Conservation (phyloP, 2,329 filamentous ascomycete species). For the Teratosphaeria zuluensis region DNA sequence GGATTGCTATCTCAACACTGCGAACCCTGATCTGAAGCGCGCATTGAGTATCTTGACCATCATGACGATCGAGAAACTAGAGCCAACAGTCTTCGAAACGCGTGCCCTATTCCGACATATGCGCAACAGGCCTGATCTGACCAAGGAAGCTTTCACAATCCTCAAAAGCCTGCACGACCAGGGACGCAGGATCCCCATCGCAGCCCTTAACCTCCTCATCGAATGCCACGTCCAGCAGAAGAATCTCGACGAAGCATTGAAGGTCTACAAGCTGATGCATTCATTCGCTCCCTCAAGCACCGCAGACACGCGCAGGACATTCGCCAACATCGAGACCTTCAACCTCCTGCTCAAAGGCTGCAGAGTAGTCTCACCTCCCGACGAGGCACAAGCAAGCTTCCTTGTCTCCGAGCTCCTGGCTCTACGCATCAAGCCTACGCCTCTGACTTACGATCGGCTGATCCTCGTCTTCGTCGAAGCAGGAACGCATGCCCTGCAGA, state of each 20-base stretch:
- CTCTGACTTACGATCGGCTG: constrained; percentile 53
- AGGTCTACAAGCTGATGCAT: constrained; percentile 53
- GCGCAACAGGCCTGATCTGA: constrained; percentile 34
- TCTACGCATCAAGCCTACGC: constrained; percentile 44
- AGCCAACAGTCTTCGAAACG: constrained; percentile 51
- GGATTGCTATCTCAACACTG: constrained; percentile 53
- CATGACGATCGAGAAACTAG: constrained; percentile 57
- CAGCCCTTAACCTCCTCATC: constrained; percentile 43
- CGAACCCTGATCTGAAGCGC: constrained; percentile 47
- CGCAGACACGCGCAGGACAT: constrained; percentile 14
- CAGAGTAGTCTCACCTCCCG: constrained; percentile 16
- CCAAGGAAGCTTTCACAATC: constrained; percentile 44
- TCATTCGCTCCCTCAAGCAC: constrained; percentile 22
- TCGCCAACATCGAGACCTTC: constrained; percentile 45
- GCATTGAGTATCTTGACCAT: constrained; percentile 63
- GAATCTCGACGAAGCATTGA: constrained; percentile 43
- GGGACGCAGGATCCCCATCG: constrained; percentile 42
- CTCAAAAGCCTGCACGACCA: constrained; percentile 47
- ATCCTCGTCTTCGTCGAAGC: constrained; percentile 44
- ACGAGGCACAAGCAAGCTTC: constrained; percentile 50
- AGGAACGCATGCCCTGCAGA: constrained; percentile 8
- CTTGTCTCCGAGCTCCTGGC: constrained; percentile 53
- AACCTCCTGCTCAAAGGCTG: constrained; percentile 41
- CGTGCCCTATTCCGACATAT: constrained; percentile 53
- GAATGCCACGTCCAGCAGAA: constrained; percentile 39